A percentile compares a stretch with the other conserved stretches of the same genome.
These are phyloP conservation scores for Arthroderma uncinatum DNA, from an alignment of 2,329 filamentous ascomycete species.

Conservation along the genomic window DNA sequence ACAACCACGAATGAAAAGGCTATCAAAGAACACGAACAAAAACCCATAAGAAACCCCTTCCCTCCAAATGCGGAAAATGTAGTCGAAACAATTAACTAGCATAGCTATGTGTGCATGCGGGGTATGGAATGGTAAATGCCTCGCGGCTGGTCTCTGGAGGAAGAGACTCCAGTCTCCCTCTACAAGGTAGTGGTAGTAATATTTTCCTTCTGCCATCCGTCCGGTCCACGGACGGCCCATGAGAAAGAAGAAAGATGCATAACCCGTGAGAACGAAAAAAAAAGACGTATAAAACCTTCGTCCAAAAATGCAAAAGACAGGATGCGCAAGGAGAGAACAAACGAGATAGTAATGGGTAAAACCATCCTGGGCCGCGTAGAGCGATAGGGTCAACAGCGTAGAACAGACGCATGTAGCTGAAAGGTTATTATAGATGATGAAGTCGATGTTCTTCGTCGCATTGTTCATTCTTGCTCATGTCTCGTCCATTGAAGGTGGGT, in stretches of 20 bases:
- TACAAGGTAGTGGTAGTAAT: background rate
- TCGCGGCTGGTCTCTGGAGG: conserved; percentile 4
- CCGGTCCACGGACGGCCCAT: conserved; percentile 1
- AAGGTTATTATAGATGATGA: background rate
- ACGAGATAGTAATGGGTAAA: background rate
- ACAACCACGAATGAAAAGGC: background rate
- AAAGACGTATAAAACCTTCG: background rate
- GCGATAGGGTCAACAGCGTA: background rate
- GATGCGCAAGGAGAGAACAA: background rate
- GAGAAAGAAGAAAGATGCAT: background rate
- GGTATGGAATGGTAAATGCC: conserved; percentile 2
- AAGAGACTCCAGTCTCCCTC: conserved; percentile 1
- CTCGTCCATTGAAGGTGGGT: background rate
- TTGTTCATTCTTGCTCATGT: background rate
- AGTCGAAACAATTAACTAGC: background rate
- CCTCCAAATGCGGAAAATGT: conserved; percentile 3
- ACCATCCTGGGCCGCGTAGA: background rate
- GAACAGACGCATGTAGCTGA: background rate
- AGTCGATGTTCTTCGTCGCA: background rate
- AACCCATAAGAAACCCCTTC: conserved; percentile 1
- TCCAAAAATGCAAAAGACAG: background rate
- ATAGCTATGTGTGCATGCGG: conserved; percentile 2
- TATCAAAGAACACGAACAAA: background rate
- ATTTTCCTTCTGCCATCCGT: background rate
- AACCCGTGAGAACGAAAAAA: background rate